phyloP scores from a whole-genome alignment of 225 moss, liverwort and hornwort genomes.

The Straminergon stramineum region DNA sequence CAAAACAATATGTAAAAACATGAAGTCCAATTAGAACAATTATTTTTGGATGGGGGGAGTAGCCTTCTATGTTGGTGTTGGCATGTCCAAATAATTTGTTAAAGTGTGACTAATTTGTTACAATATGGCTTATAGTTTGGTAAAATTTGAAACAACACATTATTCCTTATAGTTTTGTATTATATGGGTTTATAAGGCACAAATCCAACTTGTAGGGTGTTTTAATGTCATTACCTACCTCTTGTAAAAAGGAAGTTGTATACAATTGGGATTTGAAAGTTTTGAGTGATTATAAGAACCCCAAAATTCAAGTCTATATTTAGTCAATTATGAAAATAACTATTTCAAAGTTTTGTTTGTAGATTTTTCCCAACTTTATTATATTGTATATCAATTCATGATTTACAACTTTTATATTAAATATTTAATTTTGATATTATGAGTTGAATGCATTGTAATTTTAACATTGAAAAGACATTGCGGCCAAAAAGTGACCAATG shows the following conservation, averaged over 20 bases:
- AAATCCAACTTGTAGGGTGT: not conserved
- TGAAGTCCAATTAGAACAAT: not conserved
- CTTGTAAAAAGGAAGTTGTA: not conserved
- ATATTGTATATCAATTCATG: not conserved
- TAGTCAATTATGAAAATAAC: not conserved
- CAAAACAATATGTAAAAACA: not conserved
- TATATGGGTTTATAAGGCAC: not conserved
- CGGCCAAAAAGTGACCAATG: fast-evolving
- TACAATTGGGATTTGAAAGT: too few relatives aligned
- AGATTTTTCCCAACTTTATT: not conserved
- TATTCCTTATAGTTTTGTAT: not conserved
- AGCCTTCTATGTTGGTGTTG: not conserved
- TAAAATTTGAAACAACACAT: not conserved
- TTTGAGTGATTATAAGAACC: not conserved
- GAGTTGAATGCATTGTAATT: fast-evolving
- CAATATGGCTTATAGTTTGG: fast-evolving
- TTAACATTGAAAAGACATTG: not conserved
- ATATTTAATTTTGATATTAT: not conserved
- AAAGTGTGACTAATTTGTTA: not conserved
- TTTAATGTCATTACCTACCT: too few relatives aligned
- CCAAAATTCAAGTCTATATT: not conserved
- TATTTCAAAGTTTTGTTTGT: not conserved
- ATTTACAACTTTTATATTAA: not conserved
- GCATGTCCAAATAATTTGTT: not conserved
- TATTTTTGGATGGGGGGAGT: not conserved